A percentile compares a stretch with the other conserved stretches of the same genome.
Evolutionary conservation across 2,329 filamentous ascomycete species (phyloP).

Genomic region (Stagonosporopsis rhizophila): DNA sequence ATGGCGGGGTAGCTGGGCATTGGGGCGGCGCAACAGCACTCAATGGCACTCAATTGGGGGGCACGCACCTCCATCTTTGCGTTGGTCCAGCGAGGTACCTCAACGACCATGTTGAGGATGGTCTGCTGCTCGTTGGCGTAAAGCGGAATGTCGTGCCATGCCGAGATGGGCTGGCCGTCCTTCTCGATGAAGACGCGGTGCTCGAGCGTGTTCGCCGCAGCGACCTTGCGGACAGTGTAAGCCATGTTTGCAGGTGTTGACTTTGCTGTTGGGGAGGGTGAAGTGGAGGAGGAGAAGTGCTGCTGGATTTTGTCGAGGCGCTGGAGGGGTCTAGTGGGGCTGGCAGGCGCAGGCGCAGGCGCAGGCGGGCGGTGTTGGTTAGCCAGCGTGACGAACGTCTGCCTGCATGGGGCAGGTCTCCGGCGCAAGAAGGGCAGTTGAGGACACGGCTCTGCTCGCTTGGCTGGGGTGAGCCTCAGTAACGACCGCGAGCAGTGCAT

Average conservation of each 20-base stretch:
- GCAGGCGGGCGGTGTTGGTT: slow-evolving; percentile 43
- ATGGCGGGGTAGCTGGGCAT: slow-evolving; percentile 20
- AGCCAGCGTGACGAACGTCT: slow-evolving; percentile 50
- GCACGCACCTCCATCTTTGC: slow-evolving; percentile 93
- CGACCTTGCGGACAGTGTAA: slow-evolving; percentile 88
- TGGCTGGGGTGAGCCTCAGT: slow-evolving; percentile 36
- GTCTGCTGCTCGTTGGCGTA: slow-evolving; percentile 97
- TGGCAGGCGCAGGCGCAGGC: slow-evolving; percentile 39
- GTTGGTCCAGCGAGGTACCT: slow-evolving; percentile 99
- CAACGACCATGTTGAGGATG: slow-evolving; percentile 98
- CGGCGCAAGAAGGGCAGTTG: slow-evolving; percentile 29
- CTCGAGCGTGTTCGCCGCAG: slow-evolving; percentile 89
- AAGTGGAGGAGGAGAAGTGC: slow-evolving; percentile 46
- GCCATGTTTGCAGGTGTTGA: slow-evolving; percentile 55
- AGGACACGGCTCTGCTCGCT: slow-evolving; percentile 22
- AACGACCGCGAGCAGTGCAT: slow-evolving; percentile 34
- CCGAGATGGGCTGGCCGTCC: slow-evolving; percentile 90
- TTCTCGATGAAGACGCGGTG: slow-evolving; percentile 98
- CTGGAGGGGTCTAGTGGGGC: slow-evolving; percentile 50
- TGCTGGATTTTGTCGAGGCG: slow-evolving; percentile 51
- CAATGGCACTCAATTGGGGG: slow-evolving; percentile 16
- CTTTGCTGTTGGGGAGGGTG: slow-evolving; percentile 29
- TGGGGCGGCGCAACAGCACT: neutral
- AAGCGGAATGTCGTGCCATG: slow-evolving; percentile 98
- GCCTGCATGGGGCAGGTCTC: slow-evolving; percentile 45